Percentiles rank a stretch among this genome's conserved stretches.
phyloP scores from a whole-genome alignment of 1,139 yeast genomes.

The Suhomyces anneliseae region DNA sequence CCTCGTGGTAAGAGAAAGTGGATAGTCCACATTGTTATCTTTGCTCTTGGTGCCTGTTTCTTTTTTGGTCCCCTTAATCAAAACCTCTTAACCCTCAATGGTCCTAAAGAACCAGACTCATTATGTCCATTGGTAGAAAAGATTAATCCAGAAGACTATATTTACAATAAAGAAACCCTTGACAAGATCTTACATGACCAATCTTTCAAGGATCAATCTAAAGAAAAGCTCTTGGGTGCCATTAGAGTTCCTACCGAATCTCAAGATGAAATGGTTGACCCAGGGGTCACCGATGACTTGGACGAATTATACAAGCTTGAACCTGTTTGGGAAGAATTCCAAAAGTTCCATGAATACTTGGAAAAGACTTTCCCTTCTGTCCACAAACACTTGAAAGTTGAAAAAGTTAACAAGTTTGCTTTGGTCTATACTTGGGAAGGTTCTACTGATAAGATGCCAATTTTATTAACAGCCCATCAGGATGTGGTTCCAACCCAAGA shows the following conservation, averaged over 20 bases:
- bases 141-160: slow-evolving; percentile 25
- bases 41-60: neutral
- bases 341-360: slow-evolving; percentile 30
- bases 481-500: slow-evolving; percentile 52
- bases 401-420: slow-evolving; percentile 33
- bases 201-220: slow-evolving; percentile 39
- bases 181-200: slow-evolving; percentile 36
- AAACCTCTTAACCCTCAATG: slow-evolving; percentile 20
- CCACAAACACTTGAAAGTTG: slow-evolving; percentile 30
- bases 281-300: slow-evolving; percentile 21
- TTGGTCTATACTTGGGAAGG: slow-evolving; percentile 42
- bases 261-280: slow-evolving; percentile 47
- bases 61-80: slow-evolving; percentile 9
- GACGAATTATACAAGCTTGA: slow-evolving; percentile 27
- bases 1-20: no score
- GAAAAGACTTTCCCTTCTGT: slow-evolving; percentile 32
- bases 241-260: slow-evolving; percentile 63
- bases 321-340: slow-evolving; percentile 31
- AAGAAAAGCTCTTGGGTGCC: slow-evolving; percentile 51
- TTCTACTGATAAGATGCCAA: slow-evolving; percentile 32
- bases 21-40: neutral
- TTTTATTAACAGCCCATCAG: slow-evolving; percentile 48
- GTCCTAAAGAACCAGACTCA: slow-evolving; percentile 20
- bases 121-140: slow-evolving; percentile 38
- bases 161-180: slow-evolving; percentile 24